Base-by-base conservation (phyloP, 208 protist genomes). In the Trypanosoma avium region DNA sequence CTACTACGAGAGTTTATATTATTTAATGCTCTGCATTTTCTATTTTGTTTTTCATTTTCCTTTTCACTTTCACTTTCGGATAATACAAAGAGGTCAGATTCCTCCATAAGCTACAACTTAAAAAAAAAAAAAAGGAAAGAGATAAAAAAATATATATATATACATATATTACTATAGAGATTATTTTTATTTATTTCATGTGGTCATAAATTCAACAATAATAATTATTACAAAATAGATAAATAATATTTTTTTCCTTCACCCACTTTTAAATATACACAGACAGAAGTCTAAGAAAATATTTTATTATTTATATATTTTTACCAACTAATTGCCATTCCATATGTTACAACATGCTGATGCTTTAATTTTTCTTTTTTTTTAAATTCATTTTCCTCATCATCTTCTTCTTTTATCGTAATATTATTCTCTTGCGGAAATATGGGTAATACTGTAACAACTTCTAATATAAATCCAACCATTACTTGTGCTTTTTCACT, bases 391-490 rank as follows among this genome's bases (percentile, higher is more conserved):
- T 3, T 61, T 26, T 54, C 27, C 35, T 33, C 48, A 17, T 30
- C 10, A 21, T 17, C 29, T 1, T 19, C 15, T 12, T 38, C 40
- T 17, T 10, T 45, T 32, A 5, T 0, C 48, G n/a, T n/a, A n/a
- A n/a, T n/a, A n/a, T n/a, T n/a, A n/a, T n/a, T n/a, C n/a, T n/a
- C n/a, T n/a, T n/a, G n/a, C n/a, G n/a, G n/a, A n/a, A 17, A 69
- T 3, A 53, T 5, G 1, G 62, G 62, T 26, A 61, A 33, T 33
- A 42, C 13, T 24, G 42, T 69, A 24, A 52, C 0, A 22, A 61
- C 62, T 42, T 69, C 62, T 29, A 69, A 10, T 19, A 45, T n/a
- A 22, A 69, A 54, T 1, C 53, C 62, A 59, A 69, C 53, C 62
- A 69, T 69, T 17, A 55, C 62, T 2, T 40, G 24, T 27, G 30